Evolutionary conservation across 768 basidiomycete species (phyloP).

Genomic region (Roridomyces roridus): DNA sequence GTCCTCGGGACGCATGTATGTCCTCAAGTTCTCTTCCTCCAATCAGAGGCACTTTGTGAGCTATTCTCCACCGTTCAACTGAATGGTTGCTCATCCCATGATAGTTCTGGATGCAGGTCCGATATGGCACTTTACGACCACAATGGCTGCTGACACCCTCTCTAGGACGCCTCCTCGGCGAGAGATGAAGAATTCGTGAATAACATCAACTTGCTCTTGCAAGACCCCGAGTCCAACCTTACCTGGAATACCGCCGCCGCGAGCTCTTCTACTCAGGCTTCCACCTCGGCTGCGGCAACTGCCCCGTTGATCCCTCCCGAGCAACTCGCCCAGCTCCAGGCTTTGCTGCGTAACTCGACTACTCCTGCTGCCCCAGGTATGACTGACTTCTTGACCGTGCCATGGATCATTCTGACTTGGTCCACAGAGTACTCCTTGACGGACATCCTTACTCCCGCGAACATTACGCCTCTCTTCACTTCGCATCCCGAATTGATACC

Average conservation of each 20-base stretch:
- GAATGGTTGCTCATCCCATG: slow-evolving; percentile 17
- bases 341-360: slow-evolving; percentile 46
- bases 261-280: slow-evolving; percentile 46
- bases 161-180: slow-evolving; percentile 67
- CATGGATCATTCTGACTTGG: background rate
- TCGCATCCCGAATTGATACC: slow-evolving; percentile 72
- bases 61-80: slow-evolving; percentile 10
- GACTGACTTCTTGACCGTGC: background rate
- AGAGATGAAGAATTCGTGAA: slow-evolving; percentile 76
- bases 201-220: slow-evolving; percentile 74
- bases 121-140: background rate
- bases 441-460: slow-evolving; percentile 78
- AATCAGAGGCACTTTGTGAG: slow-evolving; percentile 86
- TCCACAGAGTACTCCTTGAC: slow-evolving; percentile 65
- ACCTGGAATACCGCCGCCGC: slow-evolving; percentile 55
- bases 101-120: slow-evolving; percentile 94
- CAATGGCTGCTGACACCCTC: background rate
- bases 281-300: slow-evolving; percentile 46
- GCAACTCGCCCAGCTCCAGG: slow-evolving; percentile 66
- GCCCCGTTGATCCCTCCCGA: slow-evolving; percentile 51
- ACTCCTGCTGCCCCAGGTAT: slow-evolving; percentile 40
- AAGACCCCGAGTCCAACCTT: slow-evolving; percentile 66
- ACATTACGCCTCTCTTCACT: slow-evolving; percentile 74
- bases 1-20: slow-evolving; percentile 76
- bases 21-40: slow-evolving; percentile 91